Base-by-base conservation (phyloP, 192 early-diverging fungal species). In the Neocallimastix lanati region DNA sequence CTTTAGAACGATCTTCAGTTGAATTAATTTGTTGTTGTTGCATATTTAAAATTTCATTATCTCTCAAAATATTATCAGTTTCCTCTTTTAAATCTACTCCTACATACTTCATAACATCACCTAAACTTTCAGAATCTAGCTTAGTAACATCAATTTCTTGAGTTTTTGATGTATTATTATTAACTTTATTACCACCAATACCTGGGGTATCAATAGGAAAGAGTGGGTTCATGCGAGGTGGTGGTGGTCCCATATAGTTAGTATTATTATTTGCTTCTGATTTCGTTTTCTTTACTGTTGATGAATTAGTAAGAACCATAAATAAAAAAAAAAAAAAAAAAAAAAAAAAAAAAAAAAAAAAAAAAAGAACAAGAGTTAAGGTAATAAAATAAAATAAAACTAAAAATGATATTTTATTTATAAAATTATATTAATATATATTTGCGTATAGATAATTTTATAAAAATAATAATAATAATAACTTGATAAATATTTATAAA, bases 81-180 rank as follows among this genome's bases (percentile, higher is more conserved):
- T 90, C 87, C 76, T 89, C 92, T 76, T 88, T 88, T 28, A 94
- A 86, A 83, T 94, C 92, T 28, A 94, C 88, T 18, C 92, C 93
- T 12, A 91, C 88, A 82, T 92, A 94, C 11, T 90, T 89, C 85
- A 94, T 92, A 25, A 94, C 92, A 80, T 94, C 93, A 50, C 40
- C 40, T 50, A 50, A 50, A 50, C 40, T 50, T 50, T 50, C 40
- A 4, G 40, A 50, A 50, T 50, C 40, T 21, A 50, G 21, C 21
- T 50, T 50, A 50, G 40, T 50, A 50, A 50, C 40, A 50, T 50
- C 40, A 21, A 50, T 50, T 50, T 50, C 40, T 21, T 16, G 40
- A 50, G 40, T 21, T 50, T 50, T 50, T 4, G 40, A 21, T 50
- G 18, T 50, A 21, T 2, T 50, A 50, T 21, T 50, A 50, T 5